phyloP scores from a whole-genome alignment of 2,329 filamentous ascomycete species.

The Alternaria consortialis region DNA sequence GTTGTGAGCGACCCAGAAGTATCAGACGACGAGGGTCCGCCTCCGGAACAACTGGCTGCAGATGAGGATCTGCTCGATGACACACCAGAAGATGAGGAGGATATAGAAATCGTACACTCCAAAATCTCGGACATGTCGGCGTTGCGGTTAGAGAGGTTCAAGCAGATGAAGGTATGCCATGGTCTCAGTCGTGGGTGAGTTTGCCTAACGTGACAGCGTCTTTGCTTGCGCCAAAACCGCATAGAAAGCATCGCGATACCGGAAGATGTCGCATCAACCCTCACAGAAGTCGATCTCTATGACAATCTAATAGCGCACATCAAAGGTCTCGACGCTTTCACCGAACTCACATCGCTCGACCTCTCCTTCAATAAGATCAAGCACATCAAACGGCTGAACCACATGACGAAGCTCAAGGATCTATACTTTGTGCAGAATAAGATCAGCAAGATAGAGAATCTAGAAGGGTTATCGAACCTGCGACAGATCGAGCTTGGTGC shows the following conservation, averaged over 20 bases:
- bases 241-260: conserved; percentile 84
- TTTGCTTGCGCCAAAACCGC: conserved; percentile 93
- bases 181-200: background rate
- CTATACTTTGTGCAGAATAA: conserved; percentile 96
- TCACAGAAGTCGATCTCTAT: conserved; percentile 91
- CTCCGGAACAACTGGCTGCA: conserved; percentile 47
- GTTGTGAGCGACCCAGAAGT: conserved; percentile 81
- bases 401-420: conserved; percentile 80
- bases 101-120: conserved; percentile 87
- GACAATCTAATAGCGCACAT: conserved; percentile 94
- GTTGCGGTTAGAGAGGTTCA: conserved; percentile 85
- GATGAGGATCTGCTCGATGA: conserved; percentile 67
- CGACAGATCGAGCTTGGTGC: conserved; percentile 89
- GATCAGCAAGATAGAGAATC: conserved; percentile 84
- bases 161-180: conserved; percentile 67
- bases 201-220: conserved; percentile 56
- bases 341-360: conserved; percentile 80
- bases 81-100: conserved; percentile 62
- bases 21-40: conserved; percentile 69
- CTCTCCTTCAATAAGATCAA: conserved; percentile 99
- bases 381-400: conserved; percentile 88
- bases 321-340: conserved; percentile 80
- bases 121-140: conserved; percentile 80
- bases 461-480: conserved; percentile 77
- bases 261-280: conserved; percentile 67